Conservation (phyloP, 1,284 basidiomycete species). For the Cerioporus squamosus region DNA sequence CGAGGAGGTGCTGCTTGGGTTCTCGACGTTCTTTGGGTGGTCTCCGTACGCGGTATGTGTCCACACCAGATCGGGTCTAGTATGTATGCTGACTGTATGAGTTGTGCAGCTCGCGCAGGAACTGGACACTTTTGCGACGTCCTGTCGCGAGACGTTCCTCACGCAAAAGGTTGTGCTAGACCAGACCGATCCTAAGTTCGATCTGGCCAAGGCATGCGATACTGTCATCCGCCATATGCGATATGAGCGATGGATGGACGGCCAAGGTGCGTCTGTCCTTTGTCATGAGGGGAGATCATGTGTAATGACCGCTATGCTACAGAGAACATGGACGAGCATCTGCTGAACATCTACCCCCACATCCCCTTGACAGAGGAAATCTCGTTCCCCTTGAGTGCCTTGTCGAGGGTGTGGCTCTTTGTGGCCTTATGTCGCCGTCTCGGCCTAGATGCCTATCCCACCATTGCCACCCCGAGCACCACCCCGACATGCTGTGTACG, state of each 20-base stretch:
- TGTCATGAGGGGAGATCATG: constrained; percentile 1
- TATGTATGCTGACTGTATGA: background rate
- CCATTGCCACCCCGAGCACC: constrained; percentile 21
- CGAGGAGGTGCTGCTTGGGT: constrained; percentile 50
- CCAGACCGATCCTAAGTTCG: constrained; percentile 21
- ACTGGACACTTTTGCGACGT: constrained; percentile 43
- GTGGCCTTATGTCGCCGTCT: constrained; percentile 54
- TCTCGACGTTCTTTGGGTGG: constrained; percentile 60
- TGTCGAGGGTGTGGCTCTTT: constrained; percentile 64
- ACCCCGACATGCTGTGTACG: constrained; percentile 5
- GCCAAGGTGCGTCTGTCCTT: constrained; percentile 2
- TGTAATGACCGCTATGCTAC: background rate
- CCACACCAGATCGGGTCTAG: background rate
- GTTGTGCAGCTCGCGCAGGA: constrained; percentile 38
- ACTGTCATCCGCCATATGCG: background rate
- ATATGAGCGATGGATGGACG: background rate
- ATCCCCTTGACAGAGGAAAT: background rate
- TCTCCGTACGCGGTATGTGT: constrained; percentile 46
- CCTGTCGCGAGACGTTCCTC: constrained; percentile 32
- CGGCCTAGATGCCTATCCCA: constrained; percentile 52
- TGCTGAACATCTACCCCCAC: constrained; percentile 7
- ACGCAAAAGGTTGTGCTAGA: constrained; percentile 10
- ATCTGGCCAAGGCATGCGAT: constrained; percentile 13
- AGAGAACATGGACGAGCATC: constrained; percentile 1
- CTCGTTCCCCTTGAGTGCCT: constrained; percentile 30